These are phyloP conservation scores for Cyamopsis tetragonoloba DNA, from an alignment of 306 rosid genomes.

Conservation along the genomic window DNA sequence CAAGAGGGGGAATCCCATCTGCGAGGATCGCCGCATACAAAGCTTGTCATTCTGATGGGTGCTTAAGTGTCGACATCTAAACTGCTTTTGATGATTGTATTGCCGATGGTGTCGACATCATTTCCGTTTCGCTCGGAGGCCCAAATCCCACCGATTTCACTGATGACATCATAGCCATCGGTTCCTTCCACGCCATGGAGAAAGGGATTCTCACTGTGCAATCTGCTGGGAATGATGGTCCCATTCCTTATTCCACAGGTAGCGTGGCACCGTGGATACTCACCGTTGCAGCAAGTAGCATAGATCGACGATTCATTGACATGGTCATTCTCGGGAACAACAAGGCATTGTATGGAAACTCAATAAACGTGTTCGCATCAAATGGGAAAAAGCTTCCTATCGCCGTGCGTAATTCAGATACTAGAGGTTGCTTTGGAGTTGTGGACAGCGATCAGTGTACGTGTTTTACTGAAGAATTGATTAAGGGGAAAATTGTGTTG, in stretches of 20 bases:
- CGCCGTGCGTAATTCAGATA: not conserved
- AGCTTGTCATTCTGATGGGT: not conserved
- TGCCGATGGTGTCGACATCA: conserved; percentile 44
- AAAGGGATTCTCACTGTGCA: not conserved
- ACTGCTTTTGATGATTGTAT: conserved; percentile 60
- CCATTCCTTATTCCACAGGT: not conserved
- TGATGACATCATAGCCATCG: conserved; percentile 1
- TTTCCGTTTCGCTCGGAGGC: conserved; percentile 29
- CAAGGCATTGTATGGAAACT: not conserved
- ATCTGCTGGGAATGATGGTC: not conserved
- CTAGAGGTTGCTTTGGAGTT: not conserved
- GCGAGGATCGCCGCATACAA: conserved; percentile 25
- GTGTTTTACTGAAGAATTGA: too few relatives aligned
- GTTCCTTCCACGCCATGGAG: conserved; percentile 13
- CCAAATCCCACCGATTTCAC: fast-evolving
- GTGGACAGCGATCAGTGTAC: not conserved
- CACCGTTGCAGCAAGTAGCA: not conserved
- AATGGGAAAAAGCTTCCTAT: not conserved
- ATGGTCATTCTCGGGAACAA: not conserved
- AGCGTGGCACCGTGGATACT: conserved; percentile 9
- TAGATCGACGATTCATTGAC: not conserved
- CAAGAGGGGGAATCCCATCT: conserved; percentile 30
- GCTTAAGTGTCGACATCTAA: not conserved
- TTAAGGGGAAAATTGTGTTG: not conserved
- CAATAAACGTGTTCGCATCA: not conserved